A percentile compares a stretch with the other conserved stretches of the same genome.
phyloP scores from a whole-genome alignment of 352 stramenopile genomes.

The Phytophthora hibernalis region DNA sequence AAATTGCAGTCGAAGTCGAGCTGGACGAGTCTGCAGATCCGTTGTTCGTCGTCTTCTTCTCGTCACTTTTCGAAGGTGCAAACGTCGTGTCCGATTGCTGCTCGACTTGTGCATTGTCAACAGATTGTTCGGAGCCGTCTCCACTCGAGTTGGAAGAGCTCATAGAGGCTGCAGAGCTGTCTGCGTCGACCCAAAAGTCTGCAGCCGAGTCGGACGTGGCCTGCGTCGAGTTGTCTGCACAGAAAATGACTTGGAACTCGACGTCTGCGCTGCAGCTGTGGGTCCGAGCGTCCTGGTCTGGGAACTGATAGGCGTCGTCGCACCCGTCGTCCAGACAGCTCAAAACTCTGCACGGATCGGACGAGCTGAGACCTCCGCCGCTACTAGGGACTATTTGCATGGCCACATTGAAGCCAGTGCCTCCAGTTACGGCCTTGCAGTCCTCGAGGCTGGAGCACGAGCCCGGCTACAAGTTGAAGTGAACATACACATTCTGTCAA shows the following conservation, averaged over 20 bases:
- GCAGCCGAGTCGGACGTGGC: constrained; percentile 20
- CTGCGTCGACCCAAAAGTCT: constrained; percentile 33
- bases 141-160: constrained; percentile 17
- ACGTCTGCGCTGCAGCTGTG: constrained; percentile 55
- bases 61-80: constrained; percentile 3
- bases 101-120: constrained; percentile 7
- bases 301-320: constrained; percentile 74
- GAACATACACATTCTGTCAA: constrained; percentile 12
- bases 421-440: constrained; percentile 70
- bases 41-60: constrained; percentile 13
- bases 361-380: constrained; percentile 33
- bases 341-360: constrained; percentile 51
- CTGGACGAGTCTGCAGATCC: constrained; percentile 19
- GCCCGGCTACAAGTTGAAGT: constrained; percentile 43
- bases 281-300: constrained; percentile 74
- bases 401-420: constrained; percentile 73
- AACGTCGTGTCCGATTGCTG: constrained; percentile 18
- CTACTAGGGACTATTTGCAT: constrained; percentile 67
- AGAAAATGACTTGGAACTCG: constrained; percentile 77
- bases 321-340: constrained; percentile 69
- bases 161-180: constrained; percentile 5
- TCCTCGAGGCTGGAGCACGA: constrained; percentile 60
- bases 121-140: constrained; percentile 14
- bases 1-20: constrained; percentile 23
- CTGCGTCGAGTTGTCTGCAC: constrained; percentile 25